Evolutionary conservation across 441 rosid genomes (phyloP).

Genomic region (Mallotus repandus): DNA sequence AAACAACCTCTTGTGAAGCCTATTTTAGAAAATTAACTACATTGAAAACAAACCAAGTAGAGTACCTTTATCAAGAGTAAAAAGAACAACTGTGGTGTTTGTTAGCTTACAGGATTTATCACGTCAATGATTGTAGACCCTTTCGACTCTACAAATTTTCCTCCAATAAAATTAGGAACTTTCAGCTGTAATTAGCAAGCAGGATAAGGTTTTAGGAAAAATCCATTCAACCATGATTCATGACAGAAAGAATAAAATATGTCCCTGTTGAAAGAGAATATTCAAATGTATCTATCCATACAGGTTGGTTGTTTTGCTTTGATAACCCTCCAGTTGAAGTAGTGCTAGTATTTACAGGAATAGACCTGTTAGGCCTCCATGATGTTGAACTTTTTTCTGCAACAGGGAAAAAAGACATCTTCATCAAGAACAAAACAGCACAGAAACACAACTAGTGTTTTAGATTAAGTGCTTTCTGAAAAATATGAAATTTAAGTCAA

Average conservation of each 20-base stretch:
- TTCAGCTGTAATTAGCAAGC: constrained; percentile 27
- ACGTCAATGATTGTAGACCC: constrained; percentile 43
- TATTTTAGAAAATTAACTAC: constrained; percentile 21
- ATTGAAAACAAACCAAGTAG: neutral
- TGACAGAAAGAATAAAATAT: neutral
- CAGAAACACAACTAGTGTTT: neutral
- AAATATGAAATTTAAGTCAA: constrained; percentile 4
- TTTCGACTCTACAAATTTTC: constrained; percentile 46
- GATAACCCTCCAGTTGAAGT: constrained; percentile 29
- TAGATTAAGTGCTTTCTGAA: neutral
- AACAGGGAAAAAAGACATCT: neutral
- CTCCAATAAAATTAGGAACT: constrained; percentile 59
- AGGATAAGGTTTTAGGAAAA: constrained; percentile 12
- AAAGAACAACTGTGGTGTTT: neutral
- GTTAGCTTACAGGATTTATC: constrained; percentile 59
- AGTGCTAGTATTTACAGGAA: constrained; percentile 27
- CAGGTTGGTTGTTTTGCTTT: constrained; percentile 33
- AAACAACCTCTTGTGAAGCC: constrained; percentile 65
- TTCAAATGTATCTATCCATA: constrained; percentile 25
- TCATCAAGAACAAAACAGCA: constrained; percentile 2
- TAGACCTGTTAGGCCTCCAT: constrained; percentile 43
- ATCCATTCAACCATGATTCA: neutral
- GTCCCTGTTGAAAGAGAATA: too few species aligned
- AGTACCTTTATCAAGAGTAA: neutral
- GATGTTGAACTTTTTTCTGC: constrained; percentile 51